These are phyloP conservation scores for Pascua sp. DNA, from an alignment of 1,284 basidiomycete species.

Conservation along the genomic window DNA sequence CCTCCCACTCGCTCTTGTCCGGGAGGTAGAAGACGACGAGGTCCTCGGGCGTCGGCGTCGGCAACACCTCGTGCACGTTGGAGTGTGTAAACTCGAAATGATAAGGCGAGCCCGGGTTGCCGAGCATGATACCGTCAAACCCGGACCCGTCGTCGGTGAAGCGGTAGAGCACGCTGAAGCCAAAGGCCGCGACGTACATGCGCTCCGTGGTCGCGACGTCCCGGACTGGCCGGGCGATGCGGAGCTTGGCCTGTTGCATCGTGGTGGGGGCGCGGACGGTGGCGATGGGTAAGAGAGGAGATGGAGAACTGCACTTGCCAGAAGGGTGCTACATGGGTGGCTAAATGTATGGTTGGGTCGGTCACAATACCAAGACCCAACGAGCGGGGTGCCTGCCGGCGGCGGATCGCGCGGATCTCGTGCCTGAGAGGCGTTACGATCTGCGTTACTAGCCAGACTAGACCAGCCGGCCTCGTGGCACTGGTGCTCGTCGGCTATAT, in stretches of 20 bases:
- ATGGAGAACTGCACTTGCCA: no score
- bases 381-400: no score
- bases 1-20: slow-evolving; percentile 4
- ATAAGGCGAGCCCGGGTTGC: slow-evolving; percentile 1
- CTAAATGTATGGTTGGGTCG: no score
- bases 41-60: slow-evolving; percentile 9
- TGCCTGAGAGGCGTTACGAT: no score
- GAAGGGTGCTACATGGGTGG: no score
- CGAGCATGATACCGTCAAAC: slow-evolving; percentile 14
- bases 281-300: no score
- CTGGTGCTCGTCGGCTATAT: no score
- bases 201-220: background rate
- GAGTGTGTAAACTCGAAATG: slow-evolving; percentile 11
- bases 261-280: background rate
- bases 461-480: no score
- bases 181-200: slow-evolving; percentile 1
- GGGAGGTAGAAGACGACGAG: slow-evolving; percentile 13
- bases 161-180: background rate
- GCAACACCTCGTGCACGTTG: background rate
- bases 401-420: no score
- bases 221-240: background rate
- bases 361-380: no score
- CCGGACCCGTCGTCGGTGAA: slow-evolving; percentile 3
- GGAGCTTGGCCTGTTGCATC: background rate
- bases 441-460: no score